phyloP scores from a whole-genome alignment of 495 filamentous ascomycete species.

The Podospora pseudoanserina region DNA sequence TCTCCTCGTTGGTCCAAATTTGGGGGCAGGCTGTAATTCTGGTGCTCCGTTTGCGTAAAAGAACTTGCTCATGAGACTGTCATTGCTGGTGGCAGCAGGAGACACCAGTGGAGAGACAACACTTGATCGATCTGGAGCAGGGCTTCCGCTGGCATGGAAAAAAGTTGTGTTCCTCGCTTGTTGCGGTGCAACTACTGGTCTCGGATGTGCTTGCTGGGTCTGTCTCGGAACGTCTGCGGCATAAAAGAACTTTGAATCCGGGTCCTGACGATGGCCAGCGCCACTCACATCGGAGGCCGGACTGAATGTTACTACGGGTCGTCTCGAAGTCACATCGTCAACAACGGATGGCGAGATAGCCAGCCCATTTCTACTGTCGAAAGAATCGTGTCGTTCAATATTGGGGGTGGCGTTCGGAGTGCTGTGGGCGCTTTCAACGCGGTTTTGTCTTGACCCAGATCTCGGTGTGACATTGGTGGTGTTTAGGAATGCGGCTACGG shows the following conservation, averaged over 20 bases:
- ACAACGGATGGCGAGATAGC: conserved; percentile 29
- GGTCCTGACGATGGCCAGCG: conserved; percentile 22
- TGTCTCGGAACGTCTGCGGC: conserved; percentile 59
- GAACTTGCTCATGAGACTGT: conserved; percentile 58
- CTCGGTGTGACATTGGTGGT: conserved; percentile 68
- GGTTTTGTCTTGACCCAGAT: conserved; percentile 61
- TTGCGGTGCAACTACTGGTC: conserved; percentile 19
- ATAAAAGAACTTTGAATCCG: conserved; percentile 70
- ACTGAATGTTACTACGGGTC: conserved; percentile 32
- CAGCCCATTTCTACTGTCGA: conserved; percentile 39
- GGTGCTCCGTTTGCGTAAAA: conserved; percentile 65
- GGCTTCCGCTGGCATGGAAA: conserved; percentile 52
- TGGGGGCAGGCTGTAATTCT: conserved; percentile 32
- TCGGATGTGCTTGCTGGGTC: conserved; percentile 21
- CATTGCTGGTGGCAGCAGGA: conserved; percentile 21
- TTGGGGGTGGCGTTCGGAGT: conserved; percentile 58
- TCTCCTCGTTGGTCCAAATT: conserved; percentile 28
- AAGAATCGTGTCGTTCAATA: conserved; percentile 39
- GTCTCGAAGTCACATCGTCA: conserved; percentile 26
- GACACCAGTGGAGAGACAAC: conserved; percentile 36
- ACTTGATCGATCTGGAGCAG: conserved; percentile 28
- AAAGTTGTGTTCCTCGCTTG: conserved; percentile 50
- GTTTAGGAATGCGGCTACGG: conserved; percentile 50
- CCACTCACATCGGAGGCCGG: conserved; percentile 30
- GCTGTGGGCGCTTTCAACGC: conserved; percentile 60